A percentile compares a stretch with the other conserved stretches of the same genome.
Conservation (phyloP, 2,329 filamentous ascomycete species). For the Neodidymelliopsis sp. region DNA sequence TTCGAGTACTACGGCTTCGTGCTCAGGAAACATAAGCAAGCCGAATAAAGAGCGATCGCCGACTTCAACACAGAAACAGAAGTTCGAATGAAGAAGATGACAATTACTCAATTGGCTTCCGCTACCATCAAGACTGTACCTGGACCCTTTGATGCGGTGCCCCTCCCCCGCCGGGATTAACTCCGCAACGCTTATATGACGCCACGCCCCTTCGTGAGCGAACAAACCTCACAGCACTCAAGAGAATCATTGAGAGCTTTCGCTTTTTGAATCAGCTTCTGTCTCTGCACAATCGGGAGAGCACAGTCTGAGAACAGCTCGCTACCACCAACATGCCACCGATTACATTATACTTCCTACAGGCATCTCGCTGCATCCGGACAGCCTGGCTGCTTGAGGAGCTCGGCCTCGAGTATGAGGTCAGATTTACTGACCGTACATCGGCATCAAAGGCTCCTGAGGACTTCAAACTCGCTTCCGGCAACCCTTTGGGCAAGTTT, state of each 20-base stretch:
- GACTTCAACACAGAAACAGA: background rate
- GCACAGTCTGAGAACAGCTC: background rate
- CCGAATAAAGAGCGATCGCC: background rate
- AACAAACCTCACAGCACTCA: background rate
- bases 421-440: conserved; percentile 51
- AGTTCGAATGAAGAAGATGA: background rate
- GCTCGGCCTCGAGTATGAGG: conserved; percentile 52
- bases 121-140: background rate
- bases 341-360: conserved; percentile 58
- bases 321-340: conserved; percentile 17
- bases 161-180: conserved; percentile 19
- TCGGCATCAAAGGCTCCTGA: conserved; percentile 51
- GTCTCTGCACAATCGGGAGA: no score
- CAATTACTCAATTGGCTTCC: conserved; percentile 5
- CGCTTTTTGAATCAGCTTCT: no score
- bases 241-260: background rate
- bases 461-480: conserved; percentile 52
- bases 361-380: conserved; percentile 56
- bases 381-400: conserved; percentile 58
- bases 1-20: conserved; percentile 21
- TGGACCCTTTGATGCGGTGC: conserved; percentile 5
- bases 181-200: conserved; percentile 21
- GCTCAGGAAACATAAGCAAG: conserved; percentile 8
- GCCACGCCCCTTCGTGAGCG: conserved; percentile 1
- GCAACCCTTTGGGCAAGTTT: conserved; percentile 55